A percentile compares a stretch with the other conserved stretches of the same genome.
Evolutionary conservation across 2,329 filamentous ascomycete species (phyloP).

Genomic region (Dactylellina parvicollis): DNA sequence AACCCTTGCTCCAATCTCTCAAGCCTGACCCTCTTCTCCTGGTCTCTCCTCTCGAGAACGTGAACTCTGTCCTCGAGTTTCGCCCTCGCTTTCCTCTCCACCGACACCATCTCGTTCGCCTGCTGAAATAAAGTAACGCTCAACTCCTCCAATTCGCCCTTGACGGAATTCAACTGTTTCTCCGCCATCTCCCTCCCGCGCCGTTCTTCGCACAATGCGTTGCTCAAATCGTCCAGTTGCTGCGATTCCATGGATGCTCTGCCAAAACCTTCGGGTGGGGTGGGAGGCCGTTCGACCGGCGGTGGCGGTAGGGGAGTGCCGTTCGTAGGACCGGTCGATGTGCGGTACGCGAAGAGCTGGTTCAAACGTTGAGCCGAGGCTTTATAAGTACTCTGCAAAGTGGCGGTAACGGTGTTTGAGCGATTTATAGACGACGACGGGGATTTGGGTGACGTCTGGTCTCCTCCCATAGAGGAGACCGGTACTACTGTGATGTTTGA

Average conservation of each 20-base stretch:
- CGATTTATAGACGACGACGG: conserved; percentile 47
- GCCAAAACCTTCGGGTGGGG: conserved; percentile 54
- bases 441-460: conserved; percentile 24
- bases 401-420: conserved; percentile 56
- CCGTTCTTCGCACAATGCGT: conserved; percentile 67
- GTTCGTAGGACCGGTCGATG: conserved; percentile 47
- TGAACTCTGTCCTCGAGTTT: conserved; percentile 76
- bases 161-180: conserved; percentile 72
- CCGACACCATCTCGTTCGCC: conserved; percentile 87
- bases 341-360: conserved; percentile 41
- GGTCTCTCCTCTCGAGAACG: conserved; percentile 74
- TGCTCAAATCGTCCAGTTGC: conserved; percentile 71
- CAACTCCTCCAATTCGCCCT: conserved; percentile 80
- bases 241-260: conserved; percentile 58
- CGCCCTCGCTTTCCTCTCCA: conserved; percentile 75
- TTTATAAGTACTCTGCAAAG: conserved; percentile 42
- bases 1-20: conserved; percentile 78
- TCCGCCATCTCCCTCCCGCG: conserved; percentile 75
- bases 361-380: conserved; percentile 25
- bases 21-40: conserved; percentile 74
- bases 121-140: conserved; percentile 79
- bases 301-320: conserved; percentile 55
- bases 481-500: conserved; percentile 59
- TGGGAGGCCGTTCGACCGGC: conserved; percentile 56
- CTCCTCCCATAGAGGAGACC: conserved; percentile 52